phyloP scores from a whole-genome alignment of 164 flowering plant genomes.

The Kingdonia uniflora region DNA sequence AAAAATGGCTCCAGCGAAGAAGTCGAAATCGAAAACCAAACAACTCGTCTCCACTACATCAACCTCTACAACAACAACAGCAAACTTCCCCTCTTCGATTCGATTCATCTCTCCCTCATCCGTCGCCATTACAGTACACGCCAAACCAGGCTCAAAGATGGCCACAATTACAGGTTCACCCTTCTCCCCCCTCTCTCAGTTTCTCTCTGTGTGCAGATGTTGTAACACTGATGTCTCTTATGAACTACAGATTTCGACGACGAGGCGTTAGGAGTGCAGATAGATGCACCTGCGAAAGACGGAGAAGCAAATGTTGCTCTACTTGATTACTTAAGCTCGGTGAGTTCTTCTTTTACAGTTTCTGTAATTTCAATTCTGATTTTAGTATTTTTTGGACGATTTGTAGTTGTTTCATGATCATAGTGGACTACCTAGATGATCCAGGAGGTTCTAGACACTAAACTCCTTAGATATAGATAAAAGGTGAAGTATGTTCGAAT shows the following conservation, averaged over 20 bases:
- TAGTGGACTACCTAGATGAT: no score
- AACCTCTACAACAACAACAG: neutral
- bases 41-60: constrained; percentile 10
- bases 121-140: constrained; percentile 84
- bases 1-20: constrained; percentile 45
- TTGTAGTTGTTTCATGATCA: no score
- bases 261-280: constrained; percentile 85
- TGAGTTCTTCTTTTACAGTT: constrained; percentile 30
- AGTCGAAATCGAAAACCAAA: constrained; percentile 19
- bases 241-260: constrained; percentile 52
- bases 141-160: constrained; percentile 88
- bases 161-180: constrained; percentile 68
- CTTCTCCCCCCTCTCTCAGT: constrained; percentile 1
- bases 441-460: no score
- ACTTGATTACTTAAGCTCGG: constrained; percentile 79
- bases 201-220: neutral
- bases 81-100: constrained; percentile 45
- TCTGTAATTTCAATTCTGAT: neutral
- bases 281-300: constrained; percentile 87
- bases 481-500: no score
- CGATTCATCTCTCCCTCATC: constrained; percentile 65
- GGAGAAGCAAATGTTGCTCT: constrained; percentile 96
- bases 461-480: no score
- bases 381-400: no score
- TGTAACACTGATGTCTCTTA: neutral